Percentiles rank a stretch among this genome's conserved stretches.
These are phyloP conservation scores for Jatropha multifida DNA, from an alignment of 441 rosid species.

Conservation along the genomic window DNA sequence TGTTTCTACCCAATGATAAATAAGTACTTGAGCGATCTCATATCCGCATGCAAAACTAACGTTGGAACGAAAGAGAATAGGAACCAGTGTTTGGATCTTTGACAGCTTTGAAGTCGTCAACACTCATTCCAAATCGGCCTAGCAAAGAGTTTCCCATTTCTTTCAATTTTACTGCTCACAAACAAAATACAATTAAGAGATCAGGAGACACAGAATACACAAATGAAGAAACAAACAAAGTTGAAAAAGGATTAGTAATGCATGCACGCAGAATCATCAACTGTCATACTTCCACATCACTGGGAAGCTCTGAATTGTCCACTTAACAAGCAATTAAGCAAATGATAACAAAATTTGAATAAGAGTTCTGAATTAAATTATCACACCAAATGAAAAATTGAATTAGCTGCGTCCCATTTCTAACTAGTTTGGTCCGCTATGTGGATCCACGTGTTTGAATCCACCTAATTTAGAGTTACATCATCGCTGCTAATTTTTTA, in stretches of 20 bases:
- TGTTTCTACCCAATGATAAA: conserved; percentile 3
- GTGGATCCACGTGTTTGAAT: background rate
- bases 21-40: conserved; percentile 6
- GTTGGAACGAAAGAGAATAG: conserved; percentile 80
- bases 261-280: background rate
- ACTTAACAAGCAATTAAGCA: too few species aligned
- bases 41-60: conserved; percentile 23
- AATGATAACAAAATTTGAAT: background rate
- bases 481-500: background rate
- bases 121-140: conserved; percentile 90
- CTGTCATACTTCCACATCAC: conserved; percentile 6
- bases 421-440: background rate
- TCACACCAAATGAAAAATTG: background rate
- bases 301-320: background rate
- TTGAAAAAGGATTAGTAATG: too few species aligned
- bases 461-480: background rate
- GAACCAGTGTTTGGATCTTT: conserved; percentile 95
- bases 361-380: background rate
- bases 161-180: conserved; percentile 73
- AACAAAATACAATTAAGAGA: background rate
- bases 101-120: conserved; percentile 93
- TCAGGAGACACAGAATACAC: background rate
- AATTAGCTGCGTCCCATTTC: background rate
- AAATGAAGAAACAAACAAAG: background rate
- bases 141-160: conserved; percentile 86